A percentile compares a stretch with the other conserved stretches of the same genome.
Evolutionary conservation across 768 basidiomycete species (phyloP).

Genomic region (Butyriboletus loyo): DNA sequence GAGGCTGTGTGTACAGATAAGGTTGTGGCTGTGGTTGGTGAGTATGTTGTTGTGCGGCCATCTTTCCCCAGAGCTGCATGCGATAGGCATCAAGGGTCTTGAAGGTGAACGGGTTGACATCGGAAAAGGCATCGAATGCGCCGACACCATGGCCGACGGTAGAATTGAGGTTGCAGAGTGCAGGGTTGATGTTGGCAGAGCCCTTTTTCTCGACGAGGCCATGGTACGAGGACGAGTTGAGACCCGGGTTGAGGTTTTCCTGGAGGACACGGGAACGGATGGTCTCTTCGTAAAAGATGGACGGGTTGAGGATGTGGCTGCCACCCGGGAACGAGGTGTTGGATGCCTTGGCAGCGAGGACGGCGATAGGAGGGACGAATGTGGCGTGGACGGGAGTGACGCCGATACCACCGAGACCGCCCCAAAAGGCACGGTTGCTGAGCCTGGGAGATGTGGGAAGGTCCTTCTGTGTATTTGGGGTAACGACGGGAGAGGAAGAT

Average conservation of each 20-base stretch:
- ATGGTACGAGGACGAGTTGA: slow-evolving; percentile 17
- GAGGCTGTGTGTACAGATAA: slow-evolving; percentile 19
- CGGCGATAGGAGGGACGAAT: slow-evolving; percentile 67
- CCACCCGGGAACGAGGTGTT: slow-evolving; percentile 14
- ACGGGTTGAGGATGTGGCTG: slow-evolving; percentile 30
- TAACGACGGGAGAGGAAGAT: slow-evolving; percentile 38
- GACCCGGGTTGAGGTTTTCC: slow-evolving; percentile 27
- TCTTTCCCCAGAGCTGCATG: slow-evolving; percentile 91
- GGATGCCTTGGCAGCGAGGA: slow-evolving; percentile 25
- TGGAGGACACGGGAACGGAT: slow-evolving; percentile 21
- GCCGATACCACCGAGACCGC: slow-evolving; percentile 65
- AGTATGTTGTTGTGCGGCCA: slow-evolving; percentile 68
- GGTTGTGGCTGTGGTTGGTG: slow-evolving; percentile 38
- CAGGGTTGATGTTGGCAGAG: slow-evolving; percentile 27
- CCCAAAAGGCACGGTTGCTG: slow-evolving; percentile 68
- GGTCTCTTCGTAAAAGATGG: slow-evolving; percentile 32
- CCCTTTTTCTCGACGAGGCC: slow-evolving; percentile 31
- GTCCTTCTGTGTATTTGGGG: slow-evolving; percentile 77
- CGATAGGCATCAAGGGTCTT: slow-evolving; percentile 83
- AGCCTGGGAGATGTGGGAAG: slow-evolving; percentile 61
- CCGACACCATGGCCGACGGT: slow-evolving; percentile 28
- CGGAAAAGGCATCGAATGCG: slow-evolving; percentile 76
- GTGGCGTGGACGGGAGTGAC: slow-evolving; percentile 84
- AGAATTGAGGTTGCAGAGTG: slow-evolving; percentile 29
- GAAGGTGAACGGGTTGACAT: slow-evolving; percentile 81